phyloP scores from a whole-genome alignment of 306 rosid genomes.

The Malus domestica region DNA sequence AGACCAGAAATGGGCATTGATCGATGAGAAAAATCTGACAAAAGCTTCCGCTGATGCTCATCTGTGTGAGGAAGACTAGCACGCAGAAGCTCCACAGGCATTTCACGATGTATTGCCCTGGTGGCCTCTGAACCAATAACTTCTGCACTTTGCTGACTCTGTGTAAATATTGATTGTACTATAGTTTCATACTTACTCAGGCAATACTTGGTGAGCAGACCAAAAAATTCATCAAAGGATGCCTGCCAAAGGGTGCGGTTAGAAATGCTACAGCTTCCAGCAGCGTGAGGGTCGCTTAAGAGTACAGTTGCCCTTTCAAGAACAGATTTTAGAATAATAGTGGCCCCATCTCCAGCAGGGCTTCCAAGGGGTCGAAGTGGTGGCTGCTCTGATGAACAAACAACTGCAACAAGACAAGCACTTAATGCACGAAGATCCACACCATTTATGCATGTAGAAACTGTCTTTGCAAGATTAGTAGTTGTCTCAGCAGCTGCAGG shows the following conservation, averaged over 20 bases:
- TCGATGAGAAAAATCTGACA: conserved; percentile 85
- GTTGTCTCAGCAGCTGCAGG: conserved; percentile 57
- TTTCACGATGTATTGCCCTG: conserved; percentile 68
- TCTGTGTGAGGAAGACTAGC: conserved; percentile 98
- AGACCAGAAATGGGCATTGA: conserved; percentile 60
- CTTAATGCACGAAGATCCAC: conserved; percentile 93
- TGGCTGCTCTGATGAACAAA: conserved; percentile 87
- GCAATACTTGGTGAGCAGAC: conserved; percentile 75
- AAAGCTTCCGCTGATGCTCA: conserved; percentile 44
- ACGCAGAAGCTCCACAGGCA: conserved; percentile 96
- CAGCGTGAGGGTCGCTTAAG: conserved; percentile 66
- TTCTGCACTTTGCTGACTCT: conserved; percentile 49
- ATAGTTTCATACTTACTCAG: conserved; percentile 70
- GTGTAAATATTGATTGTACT: conserved; percentile 53
- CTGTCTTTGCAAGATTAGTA: conserved; percentile 65
- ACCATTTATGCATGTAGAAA: conserved; percentile 48
- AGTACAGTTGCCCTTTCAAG: conserved; percentile 89
- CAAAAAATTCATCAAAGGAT: conserved; percentile 80
- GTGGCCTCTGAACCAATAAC: conserved; percentile 62
- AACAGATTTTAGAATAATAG: conserved; percentile 67
- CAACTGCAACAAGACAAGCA: conserved; percentile 88
- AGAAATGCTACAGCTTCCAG: conserved; percentile 49
- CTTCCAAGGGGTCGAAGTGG: conserved; percentile 93
- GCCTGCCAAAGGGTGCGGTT: conserved; percentile 96
- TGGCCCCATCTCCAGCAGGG: conserved; percentile 84